Percentiles rank a stretch among this genome's conserved stretches.
phyloP scores from a whole-genome alignment of 2,329 filamentous ascomycete species.

The Aspergillus sojae region DNA sequence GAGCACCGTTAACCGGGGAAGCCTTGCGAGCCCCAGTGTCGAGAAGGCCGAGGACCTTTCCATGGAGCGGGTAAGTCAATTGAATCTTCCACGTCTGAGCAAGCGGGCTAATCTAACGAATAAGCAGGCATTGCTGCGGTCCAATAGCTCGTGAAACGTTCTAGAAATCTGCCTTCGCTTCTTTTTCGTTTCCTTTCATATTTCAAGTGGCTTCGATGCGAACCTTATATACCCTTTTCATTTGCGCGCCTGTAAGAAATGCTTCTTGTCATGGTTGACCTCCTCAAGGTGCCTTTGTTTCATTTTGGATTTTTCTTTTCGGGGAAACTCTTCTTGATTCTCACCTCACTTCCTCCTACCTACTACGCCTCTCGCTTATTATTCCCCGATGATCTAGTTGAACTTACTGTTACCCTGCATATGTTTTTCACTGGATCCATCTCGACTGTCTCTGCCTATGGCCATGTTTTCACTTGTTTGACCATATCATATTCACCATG shows the following conservation, averaged over 20 bases:
- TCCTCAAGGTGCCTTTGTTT: slow-evolving; percentile 13
- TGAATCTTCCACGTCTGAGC: slow-evolving; percentile 8
- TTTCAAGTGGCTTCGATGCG: slow-evolving; percentile 31
- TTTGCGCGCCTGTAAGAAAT: slow-evolving; percentile 27
- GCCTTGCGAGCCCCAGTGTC: slow-evolving; percentile 65
- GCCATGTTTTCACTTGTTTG: slow-evolving; percentile 10
- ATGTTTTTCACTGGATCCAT: slow-evolving; percentile 20
- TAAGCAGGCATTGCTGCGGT: slow-evolving; percentile 46
- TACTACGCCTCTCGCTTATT: slow-evolving; percentile 8
- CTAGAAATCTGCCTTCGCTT: slow-evolving; percentile 27
- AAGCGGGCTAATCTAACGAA: slow-evolving; percentile 17
- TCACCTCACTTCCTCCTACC: slow-evolving; percentile 10
- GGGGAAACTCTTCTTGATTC: slow-evolving; percentile 9
- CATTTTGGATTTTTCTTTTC: slow-evolving; percentile 16
- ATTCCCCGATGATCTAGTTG: slow-evolving; percentile 10
- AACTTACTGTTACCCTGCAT: slow-evolving; percentile 19
- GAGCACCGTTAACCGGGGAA: slow-evolving; percentile 59
- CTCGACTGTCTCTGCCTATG: slow-evolving; percentile 16
- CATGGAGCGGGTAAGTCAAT: slow-evolving; percentile 55
- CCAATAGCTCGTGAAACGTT: slow-evolving; percentile 51
- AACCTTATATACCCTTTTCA: slow-evolving; percentile 29
- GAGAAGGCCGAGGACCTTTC: slow-evolving; percentile 64
- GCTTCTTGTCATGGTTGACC: slow-evolving; percentile 20
- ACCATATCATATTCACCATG: slow-evolving; percentile 10
- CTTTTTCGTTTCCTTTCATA: slow-evolving; percentile 26